Conservation (phyloP, 768 basidiomycete species). For the Tephrocybe sp. region DNA sequence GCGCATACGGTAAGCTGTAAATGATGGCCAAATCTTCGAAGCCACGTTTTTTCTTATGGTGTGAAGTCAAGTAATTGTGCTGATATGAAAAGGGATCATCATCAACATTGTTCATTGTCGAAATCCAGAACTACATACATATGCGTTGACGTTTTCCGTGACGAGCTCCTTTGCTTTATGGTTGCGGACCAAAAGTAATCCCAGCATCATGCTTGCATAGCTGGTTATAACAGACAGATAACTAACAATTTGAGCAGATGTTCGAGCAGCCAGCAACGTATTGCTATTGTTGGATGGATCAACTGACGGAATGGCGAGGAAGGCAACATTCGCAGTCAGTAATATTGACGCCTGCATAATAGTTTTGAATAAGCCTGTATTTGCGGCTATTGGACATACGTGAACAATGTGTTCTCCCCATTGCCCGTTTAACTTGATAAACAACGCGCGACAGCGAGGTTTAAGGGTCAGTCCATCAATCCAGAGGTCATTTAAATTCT, state of each 20-base stretch:
- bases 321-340: slow-evolving; percentile 46
- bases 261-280: slow-evolving; percentile 14
- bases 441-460: slow-evolving; percentile 38
- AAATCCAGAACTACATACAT: not conserved
- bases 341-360: slow-evolving; percentile 44
- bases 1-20: slow-evolving; percentile 1
- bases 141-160: not conserved
- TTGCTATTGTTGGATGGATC: slow-evolving; percentile 29
- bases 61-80: not conserved
- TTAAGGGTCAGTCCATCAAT: slow-evolving; percentile 40
- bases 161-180: not conserved
- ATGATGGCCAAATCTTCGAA: slow-evolving; percentile 1
- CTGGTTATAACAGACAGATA: slow-evolving; percentile 43
- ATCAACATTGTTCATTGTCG: not conserved
- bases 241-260: slow-evolving; percentile 34
- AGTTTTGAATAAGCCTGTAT: slow-evolving; percentile 27
- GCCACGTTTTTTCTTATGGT: not conserved
- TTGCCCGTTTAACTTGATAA: slow-evolving; percentile 34
- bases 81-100: not conserved
- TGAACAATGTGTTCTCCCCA: slow-evolving; percentile 42
- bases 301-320: slow-evolving; percentile 45
- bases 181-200: not conserved
- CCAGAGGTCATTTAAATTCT: slow-evolving; percentile 41
- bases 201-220: slow-evolving; percentile 36
- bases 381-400: slow-evolving; percentile 24